Evolutionary conservation across 2,329 filamentous ascomycete genomes (phyloP), one percentile per base, ranked within the genome.

Genomic region (Lasiodiplodia citricola): DNA sequence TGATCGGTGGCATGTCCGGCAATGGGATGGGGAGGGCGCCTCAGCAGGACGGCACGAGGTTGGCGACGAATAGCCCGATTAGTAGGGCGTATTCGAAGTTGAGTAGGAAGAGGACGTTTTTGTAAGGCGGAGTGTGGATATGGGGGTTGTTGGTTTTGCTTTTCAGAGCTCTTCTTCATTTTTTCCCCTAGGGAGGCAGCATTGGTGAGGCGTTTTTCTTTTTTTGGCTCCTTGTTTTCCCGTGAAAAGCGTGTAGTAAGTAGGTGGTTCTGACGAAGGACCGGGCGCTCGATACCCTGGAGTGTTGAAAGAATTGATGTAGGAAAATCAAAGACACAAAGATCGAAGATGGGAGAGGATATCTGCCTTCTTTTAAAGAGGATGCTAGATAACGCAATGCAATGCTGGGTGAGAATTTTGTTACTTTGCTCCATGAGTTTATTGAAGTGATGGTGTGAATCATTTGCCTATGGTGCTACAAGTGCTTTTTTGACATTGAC

Each of bases 31-130:
- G 18, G n/a, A 16, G 23, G 62, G 16, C 18, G 28, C 28, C 25
- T 21, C 41, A 8, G 21, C 4, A 21, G 14, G 38, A 3, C 1
- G 54, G 31, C 16, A 52, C n/a, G 51, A 21, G 8, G 31, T 35
- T 35, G 31, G 31, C 31, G 10, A 31, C 52, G 37, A 28, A 38
- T 21, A 57, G 38, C 37, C 21, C 52, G 54, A 63, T 63, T 18
- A 63, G 58, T 18, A 37, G 65, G 28, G 65, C 65, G 31, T 67
- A 67, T 31, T 58, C 54, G 31, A 67, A 67, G 41, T 52, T 67
- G 54, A 67, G 65, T 52, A 44, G 56, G 65, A 60, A 58, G 21
- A 67, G 38, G 65, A 60, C 65, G 41, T 67, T 60, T 67, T 38
- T 67, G 55, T 23, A 11, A 60, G 21, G 25, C 4, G 16, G n/a